These are phyloP conservation scores for Mariannaea elegans DNA, from an alignment of 2,329 filamentous ascomycete species.

Conservation along the genomic window DNA sequence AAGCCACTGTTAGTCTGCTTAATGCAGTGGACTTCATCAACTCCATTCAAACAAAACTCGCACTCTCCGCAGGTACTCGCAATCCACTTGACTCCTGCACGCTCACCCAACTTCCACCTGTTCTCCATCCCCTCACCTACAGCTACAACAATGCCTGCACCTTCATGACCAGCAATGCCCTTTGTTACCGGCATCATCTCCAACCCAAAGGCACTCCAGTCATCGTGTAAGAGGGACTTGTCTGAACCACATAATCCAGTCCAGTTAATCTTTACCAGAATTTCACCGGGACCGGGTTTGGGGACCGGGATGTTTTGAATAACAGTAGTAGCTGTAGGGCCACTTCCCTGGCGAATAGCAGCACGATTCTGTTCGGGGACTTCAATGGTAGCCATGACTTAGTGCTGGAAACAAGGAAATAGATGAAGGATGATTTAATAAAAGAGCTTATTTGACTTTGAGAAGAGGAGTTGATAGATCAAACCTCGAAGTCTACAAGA, in stretches of 20 bases:
- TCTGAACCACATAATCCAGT: conserved; percentile 38
- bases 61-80: conserved; percentile 84
- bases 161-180: conserved; percentile 73
- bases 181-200: conserved; percentile 26
- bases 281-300: conserved; percentile 31
- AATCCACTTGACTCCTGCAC: conserved; percentile 89
- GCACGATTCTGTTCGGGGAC: conserved; percentile 32
- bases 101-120: conserved; percentile 76
- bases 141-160: conserved; percentile 84
- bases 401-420: neutral
- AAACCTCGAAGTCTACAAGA: neutral
- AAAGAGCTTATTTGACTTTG: neutral
- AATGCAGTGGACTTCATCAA: conserved; percentile 82
- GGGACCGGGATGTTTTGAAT: conserved; percentile 32
- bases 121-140: conserved; percentile 77
- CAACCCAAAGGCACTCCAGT: conserved; percentile 35
- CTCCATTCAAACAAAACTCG: conserved; percentile 75
- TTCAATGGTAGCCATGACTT: conserved; percentile 24
- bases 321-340: conserved; percentile 19
- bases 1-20: conserved; percentile 81
- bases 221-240: conserved; percentile 37
- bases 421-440: neutral
- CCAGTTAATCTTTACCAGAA: conserved; percentile 37
- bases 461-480: neutral
- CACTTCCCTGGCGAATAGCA: conserved; percentile 34